Percentiles rank a stretch among this genome's conserved stretches.
phyloP scores from a whole-genome alignment of 257 asterid species.

The Nyctanthes arbortristis region DNA sequence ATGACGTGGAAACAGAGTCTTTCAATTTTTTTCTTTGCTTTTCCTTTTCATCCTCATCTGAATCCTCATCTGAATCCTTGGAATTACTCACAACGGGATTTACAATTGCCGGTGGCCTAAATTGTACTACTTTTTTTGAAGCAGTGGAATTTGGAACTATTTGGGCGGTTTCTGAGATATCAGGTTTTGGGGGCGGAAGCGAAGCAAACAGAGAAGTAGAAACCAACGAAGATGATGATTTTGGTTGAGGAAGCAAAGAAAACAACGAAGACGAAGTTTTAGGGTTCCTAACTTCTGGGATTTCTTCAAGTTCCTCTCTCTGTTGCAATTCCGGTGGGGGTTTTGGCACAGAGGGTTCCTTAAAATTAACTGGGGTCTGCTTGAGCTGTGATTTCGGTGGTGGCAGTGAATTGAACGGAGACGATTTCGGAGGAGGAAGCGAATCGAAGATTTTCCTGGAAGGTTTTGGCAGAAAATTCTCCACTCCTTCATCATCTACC shows the following conservation, averaged over 20 bases:
- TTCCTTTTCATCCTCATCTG: slow-evolving; percentile 56
- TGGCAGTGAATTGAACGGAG: slow-evolving; percentile 60
- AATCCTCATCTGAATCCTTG: slow-evolving; percentile 52
- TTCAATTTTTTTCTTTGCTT: slow-evolving; percentile 42
- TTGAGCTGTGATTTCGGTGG: slow-evolving; percentile 50
- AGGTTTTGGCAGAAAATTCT: slow-evolving; percentile 20
- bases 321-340: slow-evolving; percentile 19
- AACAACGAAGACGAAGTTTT: slow-evolving; percentile 43
- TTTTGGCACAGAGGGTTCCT: slow-evolving; percentile 5
- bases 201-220: slow-evolving; percentile 32
- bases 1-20: slow-evolving; percentile 37
- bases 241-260: slow-evolving; percentile 64
- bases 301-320: slow-evolving; percentile 11
- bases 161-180: slow-evolving; percentile 11
- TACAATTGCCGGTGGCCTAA: slow-evolving; percentile 61
- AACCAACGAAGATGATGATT: slow-evolving; percentile 41
- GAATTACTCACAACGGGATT: slow-evolving; percentile 28
- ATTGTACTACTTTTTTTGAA: slow-evolving; percentile 66
- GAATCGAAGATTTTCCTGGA: slow-evolving; percentile 33
- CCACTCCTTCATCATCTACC: slow-evolving; percentile 14
- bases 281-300: slow-evolving; percentile 28
- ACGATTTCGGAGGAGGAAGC: slow-evolving; percentile 41
- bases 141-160: slow-evolving; percentile 13
- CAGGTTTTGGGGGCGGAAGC: slow-evolving; percentile 37
- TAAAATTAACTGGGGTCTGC: slow-evolving; percentile 14